Evolutionary conservation across 331 rosid species (phyloP), one percentile per base, ranked within the genome.

Genomic region (Telfairia occidentalis): DNA sequence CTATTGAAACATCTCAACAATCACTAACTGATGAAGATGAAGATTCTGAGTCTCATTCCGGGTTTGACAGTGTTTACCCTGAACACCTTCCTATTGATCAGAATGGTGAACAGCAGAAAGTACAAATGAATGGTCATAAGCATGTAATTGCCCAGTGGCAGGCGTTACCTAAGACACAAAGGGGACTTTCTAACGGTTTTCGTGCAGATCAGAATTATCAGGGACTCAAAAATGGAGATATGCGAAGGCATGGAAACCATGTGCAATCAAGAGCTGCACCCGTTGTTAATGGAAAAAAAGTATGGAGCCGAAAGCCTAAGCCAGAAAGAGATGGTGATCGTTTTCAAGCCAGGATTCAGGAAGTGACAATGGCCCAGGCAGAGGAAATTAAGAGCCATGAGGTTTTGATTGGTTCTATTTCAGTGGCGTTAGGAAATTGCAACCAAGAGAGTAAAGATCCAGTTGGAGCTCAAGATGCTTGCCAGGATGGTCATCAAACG

Each of bases 371-470:
- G 26, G 48, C 58, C 76, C 74, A 69, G 40, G 76, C 76, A 9
- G 88, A 83, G 76, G 77, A 67, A 77, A 77, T 53, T 40, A 86
- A 87, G 81, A 80, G 84, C 59, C 77, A 72, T 52, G 90, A 88
- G 83, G 86, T 92, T 67, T 76, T 92, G 77, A 92, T 92, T 73
- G 98, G 98, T 76, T 92, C 98, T 38, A 86, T 92, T 73, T 43
- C 91, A 23, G 89, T 92, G 73, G 76, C 86, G 40, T 88, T 94
- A 38, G 83, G 86, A 76, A 84, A 83, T 81, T 78, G 87, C 83
- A 58, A 80, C 81, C 89, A 76, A 13, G 86, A 81, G 80, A 80
- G 82, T 73, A 79, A 71, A 21, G 48, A 78, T 70, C 67, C 38
- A 53, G 81, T 80, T 61, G 78, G 83, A 59, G 57, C 80, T 78